Evolutionary conservation across 805 yeast species (phyloP), one percentile per base, ranked within the genome.

Genomic region (Yamadazyma tumulicola): DNA sequence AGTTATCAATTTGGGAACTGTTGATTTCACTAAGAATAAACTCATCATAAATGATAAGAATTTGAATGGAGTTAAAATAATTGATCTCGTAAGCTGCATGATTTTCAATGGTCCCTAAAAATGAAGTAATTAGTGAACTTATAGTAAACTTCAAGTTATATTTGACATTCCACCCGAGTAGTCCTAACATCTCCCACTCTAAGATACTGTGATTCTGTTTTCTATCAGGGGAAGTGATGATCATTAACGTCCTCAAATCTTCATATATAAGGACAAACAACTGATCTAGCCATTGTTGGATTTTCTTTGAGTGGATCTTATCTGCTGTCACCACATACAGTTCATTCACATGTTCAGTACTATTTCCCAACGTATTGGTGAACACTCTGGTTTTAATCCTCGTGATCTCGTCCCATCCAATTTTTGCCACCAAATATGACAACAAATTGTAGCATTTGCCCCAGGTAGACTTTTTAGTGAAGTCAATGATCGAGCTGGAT

Each of bases 401-500:
- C 45, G 89, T 67, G 22, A 87, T 57, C 22, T 72, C 75, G 46
- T 85, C 86, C 98, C 98, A 91, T 4, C 96, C 96, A 26, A 80
- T 64, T 16, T 69, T 60, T 13, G 80, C 72, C 3, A 80, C 77
- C 44, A 93, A 72, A 6, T 77, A 66, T 4, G 94, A 78, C 37
- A 91, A 58, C 37, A 88, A 58, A 27, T 79, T 81, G 54, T 86
- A 91, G 1, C 60, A 49, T 28, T 67, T 51, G 7, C 72, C 72
- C 69, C 70, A 65, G 2, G 68, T 60, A 1, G 68, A 62, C 19
- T 48, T 54, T 23, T 48, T 48, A 29, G 48, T 49, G 37, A 62
- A 64, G 33, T 63, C 68, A 8, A 61, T 31, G 6, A 63, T 46
- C 4, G 64, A 57, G 4, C 51, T 35, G 34, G 54, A 41, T 3